Conservation (phyloP, 495 filamentous ascomycete genomes). For the Polyplosphaeria fusca region DNA sequence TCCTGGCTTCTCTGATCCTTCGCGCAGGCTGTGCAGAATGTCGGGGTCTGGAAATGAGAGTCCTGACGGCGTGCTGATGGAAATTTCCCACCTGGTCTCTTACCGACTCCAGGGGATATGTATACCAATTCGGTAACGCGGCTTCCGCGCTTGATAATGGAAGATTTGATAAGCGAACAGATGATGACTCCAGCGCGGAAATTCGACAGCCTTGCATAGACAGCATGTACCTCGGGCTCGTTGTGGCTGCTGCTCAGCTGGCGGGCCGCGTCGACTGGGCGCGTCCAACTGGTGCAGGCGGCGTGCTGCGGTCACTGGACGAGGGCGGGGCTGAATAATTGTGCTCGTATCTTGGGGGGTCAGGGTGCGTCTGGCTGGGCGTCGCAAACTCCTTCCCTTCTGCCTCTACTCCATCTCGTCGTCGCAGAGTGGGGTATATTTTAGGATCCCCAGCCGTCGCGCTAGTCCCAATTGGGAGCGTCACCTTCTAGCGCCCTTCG, state of each 20-base stretch:
- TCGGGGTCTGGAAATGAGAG: background rate
- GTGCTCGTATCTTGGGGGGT: too few relatives aligned
- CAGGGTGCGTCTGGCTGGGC: too few relatives aligned
- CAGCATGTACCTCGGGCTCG: background rate
- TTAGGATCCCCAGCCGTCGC: background rate
- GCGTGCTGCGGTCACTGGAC: conserved; percentile 20
- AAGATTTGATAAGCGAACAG: conserved; percentile 1
- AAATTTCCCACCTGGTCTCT: too few relatives aligned
- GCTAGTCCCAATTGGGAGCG: background rate
- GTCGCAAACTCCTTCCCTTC: conserved; percentile 1
- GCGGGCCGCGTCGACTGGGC: too few relatives aligned
- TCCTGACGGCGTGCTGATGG: too few relatives aligned
- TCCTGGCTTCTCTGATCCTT: background rate
- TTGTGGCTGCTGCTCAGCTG: conserved; percentile 5
- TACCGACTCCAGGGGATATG: too few relatives aligned
- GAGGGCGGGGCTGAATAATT: conserved; percentile 7
- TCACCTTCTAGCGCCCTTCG: conserved; percentile 24
- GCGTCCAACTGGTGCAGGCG: background rate
- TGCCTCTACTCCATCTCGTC: background rate
- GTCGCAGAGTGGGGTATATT: background rate
- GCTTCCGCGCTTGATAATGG: conserved; percentile 13
- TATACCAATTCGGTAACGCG: background rate
- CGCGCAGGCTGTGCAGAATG: conserved; percentile 5
- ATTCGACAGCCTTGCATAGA: background rate
- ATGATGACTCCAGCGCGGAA: background rate